A percentile compares a stretch with the other conserved stretches of the same genome.
These are phyloP conservation scores for Termitomyces heimii DNA, from an alignment of 768 basidiomycete genomes.

Conservation along the genomic window DNA sequence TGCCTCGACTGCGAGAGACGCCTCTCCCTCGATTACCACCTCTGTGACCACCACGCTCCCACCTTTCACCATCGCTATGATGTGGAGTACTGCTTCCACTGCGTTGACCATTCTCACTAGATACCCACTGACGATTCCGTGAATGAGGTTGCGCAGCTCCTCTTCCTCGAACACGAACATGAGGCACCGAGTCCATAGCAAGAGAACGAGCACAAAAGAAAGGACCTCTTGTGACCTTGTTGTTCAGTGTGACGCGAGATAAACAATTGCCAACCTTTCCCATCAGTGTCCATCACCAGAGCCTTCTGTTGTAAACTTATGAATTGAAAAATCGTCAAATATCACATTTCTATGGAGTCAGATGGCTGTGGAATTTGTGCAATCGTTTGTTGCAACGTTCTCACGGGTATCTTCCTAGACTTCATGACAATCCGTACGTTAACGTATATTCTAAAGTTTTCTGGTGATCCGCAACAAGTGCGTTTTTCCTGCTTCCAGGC, in stretches of 20 bases:
- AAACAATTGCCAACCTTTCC: not conserved
- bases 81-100: constrained; percentile 28
- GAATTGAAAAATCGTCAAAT: not conserved
- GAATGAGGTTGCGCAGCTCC: constrained; percentile 26
- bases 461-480: not conserved
- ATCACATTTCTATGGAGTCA: constrained; percentile 20
- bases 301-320: not conserved
- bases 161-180: constrained; percentile 13
- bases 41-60: constrained; percentile 59
- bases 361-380: constrained; percentile 21
- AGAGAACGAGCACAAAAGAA: not conserved
- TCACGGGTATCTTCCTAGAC: constrained; percentile 32
- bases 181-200: constrained; percentile 17
- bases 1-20: constrained; percentile 25
- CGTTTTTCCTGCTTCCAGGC: constrained; percentile 16
- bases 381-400: constrained; percentile 27
- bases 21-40: constrained; percentile 40
- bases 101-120: constrained; percentile 33
- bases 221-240: not conserved
- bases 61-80: constrained; percentile 43
- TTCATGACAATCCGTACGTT: constrained; percentile 31
- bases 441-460: not conserved
- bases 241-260: constrained; percentile 5
- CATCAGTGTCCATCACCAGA: not conserved
- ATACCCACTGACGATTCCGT: constrained; percentile 60